Base-by-base conservation (phyloP, 345 rosid genomes). In the Sisymbrium altissimum region DNA sequence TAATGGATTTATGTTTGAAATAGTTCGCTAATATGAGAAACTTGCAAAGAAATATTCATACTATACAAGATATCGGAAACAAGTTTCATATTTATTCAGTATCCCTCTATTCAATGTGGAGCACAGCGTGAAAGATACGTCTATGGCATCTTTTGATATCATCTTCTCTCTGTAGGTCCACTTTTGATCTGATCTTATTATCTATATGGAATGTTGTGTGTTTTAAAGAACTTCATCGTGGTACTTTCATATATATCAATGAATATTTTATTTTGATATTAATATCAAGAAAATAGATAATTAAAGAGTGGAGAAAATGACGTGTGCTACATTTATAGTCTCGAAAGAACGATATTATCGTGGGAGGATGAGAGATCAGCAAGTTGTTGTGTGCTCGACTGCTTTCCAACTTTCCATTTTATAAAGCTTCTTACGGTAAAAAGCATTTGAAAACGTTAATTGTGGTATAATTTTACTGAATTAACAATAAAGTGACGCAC, bases 91-190 rank as follows among this genome's bases (percentile, higher is more conserved):
- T 27, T 14, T 53, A 25, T 53, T 53, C 23, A 30, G 21, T 17
- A 55, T 30, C 21, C 9, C 60, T 17, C 23, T 15, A 56, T 52
- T 21, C 27, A 64, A 18, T 27, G 72, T 36, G 53, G 66, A 46
- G 58, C 78, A 66, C 46, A 46, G 72, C 78, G 52, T 57, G 78
- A 57, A 17, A 46, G 52, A 73, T 45, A 65, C 58, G 66, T 48
- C 46, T 36, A 66, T 55, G 72, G 72, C 71, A 66, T 66, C 64
- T 54, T 72, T 64, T 17, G 19, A 54, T 64, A 53, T 53, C 5
- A 62, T 50, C 43, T 50, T 40, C 35, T 45, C 15, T 63, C 17
- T 4, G 64, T 41, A 64, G 70, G 77, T 41, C 60, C 72, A 46
- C 35, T 36, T 45, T 74, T 66, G 59, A 74, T 74, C 59, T 57